Evolutionary conservation across 2,329 filamentous ascomycete species (phyloP).

Genomic region (Bisporella sp.): DNA sequence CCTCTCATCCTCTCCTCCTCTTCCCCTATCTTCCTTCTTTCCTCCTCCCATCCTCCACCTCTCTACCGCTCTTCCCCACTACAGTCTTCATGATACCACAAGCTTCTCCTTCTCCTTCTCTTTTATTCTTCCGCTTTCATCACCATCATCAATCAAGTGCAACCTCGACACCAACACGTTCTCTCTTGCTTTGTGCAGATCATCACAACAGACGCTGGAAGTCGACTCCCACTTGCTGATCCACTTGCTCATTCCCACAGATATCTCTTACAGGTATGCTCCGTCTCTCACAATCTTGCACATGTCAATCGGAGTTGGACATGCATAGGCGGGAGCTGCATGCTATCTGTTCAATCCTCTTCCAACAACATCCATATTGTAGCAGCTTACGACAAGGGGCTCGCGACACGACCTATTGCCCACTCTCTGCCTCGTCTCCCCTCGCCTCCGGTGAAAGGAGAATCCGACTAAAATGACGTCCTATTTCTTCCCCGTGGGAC

Average conservation of each 20-base stretch:
- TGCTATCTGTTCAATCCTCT: no score
- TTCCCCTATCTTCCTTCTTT: slow-evolving; percentile 6
- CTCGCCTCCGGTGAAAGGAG: no score
- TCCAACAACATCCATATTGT: no score
- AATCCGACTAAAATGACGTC: no score
- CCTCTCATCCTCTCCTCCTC: not conserved
- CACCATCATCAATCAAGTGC: not conserved
- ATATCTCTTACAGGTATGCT: no score
- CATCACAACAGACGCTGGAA: not conserved
- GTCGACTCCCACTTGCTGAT: not conserved
- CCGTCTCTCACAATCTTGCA: no score
- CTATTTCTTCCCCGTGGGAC: no score
- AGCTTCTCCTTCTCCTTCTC: not conserved
- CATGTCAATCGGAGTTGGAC: no score
- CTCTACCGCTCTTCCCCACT: not conserved
- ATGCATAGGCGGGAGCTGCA: no score
- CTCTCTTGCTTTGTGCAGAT: not conserved
- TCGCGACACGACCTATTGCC: no score
- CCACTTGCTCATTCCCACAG: not conserved
- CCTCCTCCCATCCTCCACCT: not conserved
- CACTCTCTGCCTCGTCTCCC: no score
- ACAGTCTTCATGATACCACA: not conserved
- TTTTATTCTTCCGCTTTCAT: not conserved
- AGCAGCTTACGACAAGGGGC: no score
- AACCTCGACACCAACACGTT: not conserved